Base-by-base conservation (phyloP, 805 yeast species). In the Cyberlindnera euphorbiiphila region DNA sequence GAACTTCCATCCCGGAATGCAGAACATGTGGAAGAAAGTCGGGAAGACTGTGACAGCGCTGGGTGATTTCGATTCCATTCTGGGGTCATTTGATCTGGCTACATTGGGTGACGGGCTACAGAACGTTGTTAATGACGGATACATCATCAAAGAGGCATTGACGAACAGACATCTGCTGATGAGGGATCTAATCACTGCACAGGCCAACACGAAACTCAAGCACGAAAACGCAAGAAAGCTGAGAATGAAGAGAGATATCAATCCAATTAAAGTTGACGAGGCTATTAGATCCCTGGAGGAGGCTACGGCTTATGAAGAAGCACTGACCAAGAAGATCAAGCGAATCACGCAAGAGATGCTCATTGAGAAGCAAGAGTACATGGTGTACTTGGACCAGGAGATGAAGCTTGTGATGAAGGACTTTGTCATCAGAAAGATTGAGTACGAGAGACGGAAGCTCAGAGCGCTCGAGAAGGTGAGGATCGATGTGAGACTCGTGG, bases 111-210 rank as follows among this genome's bases (percentile, higher is more conserved):
- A 91, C 50, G 83, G 83, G 1, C 57, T 87, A 12, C 76, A 70
- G 39, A 66, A 74, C 50, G 65, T 87, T 20, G 65, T 77, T 4
- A 74, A 74, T 43, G 96, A 89, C 50, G 81, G 93, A 12, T 93
- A 81, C 59, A 80, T 83, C 41, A 82, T 89, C 40, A 93, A 93
- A 60, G 98, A 93, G 61, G 82, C 96, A 0, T 66, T 93, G 37
- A 93, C 98, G 0, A 89, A 91, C 61, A 71, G 98, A 42, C 96
- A 93, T 59, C 68, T 93, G 40, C 63, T 91, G 25, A 93, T 93
- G 96, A 73, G 97, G 37, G 98, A 93, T 48, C 66, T 87, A 35
- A 53, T 75, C 22, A 83, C 76, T 54, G 89, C 96, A 2, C 95
- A 89, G 58, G 76, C 78, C 7, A 76, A 69, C 39, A 78, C 95